These are phyloP conservation scores for Cylindrotheca closterium DNA, from an alignment of 108 stramenopile species.

Conservation along the genomic window DNA sequence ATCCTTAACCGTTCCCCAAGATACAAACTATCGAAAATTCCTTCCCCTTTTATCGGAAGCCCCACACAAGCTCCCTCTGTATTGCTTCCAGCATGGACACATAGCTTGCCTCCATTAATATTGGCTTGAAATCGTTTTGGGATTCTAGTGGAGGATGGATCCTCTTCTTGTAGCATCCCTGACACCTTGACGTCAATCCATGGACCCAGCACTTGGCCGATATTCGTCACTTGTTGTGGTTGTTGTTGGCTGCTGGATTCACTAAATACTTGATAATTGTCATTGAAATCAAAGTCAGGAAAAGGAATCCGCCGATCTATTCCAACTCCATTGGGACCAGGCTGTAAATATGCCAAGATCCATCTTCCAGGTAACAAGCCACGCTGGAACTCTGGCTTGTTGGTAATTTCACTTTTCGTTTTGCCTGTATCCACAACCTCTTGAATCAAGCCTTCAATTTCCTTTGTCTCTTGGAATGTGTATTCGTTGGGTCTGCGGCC, in stretches of 20 bases:
- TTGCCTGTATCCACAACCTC: conserved; percentile 10
- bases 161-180: conserved; percentile 34
- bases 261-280: conserved; percentile 46
- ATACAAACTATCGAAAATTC: conserved; percentile 52
- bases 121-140: conserved; percentile 33
- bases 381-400: background rate
- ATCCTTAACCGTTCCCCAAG: conserved; percentile 49
- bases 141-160: conserved; percentile 1
- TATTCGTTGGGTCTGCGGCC: conserved; percentile 43
- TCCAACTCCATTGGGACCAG: conserved; percentile 48
- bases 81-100: conserved; percentile 5
- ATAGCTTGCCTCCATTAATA: conserved; percentile 40
- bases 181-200: conserved; percentile 31
- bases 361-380: conserved; percentile 33
- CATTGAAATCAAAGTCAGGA: conserved; percentile 50
- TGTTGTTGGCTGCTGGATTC: too few relatives aligned
- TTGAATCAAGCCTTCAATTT: conserved; percentile 30
- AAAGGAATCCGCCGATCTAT: conserved; percentile 56
- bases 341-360: conserved; percentile 45
- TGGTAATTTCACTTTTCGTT: background rate
- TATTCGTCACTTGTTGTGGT: conserved; percentile 18
- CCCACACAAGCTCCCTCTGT: too few relatives aligned
- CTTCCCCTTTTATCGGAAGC: conserved; percentile 46
- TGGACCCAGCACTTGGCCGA: conserved; percentile 48
- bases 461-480: conserved; percentile 21